Percentiles rank a stretch among this genome's conserved stretches.
Evolutionary conservation across 495 filamentous ascomycete genomes (phyloP).

Genomic region (Amniculicola lignicola): DNA sequence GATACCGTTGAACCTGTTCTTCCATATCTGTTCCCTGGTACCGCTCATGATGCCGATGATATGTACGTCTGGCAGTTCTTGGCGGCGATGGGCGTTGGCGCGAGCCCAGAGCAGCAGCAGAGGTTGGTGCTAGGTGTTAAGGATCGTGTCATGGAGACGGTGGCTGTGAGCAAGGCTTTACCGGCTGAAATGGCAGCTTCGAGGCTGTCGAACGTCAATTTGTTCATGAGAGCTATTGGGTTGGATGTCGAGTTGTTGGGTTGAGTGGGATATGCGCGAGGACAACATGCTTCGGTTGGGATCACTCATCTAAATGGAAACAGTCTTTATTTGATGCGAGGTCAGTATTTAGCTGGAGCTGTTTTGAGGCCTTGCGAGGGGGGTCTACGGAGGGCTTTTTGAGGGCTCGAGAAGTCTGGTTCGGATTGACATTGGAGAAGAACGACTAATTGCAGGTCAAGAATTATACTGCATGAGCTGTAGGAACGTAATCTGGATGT

Average conservation of each 20-base stretch:
- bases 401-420: too few species aligned
- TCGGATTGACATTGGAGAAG: too few species aligned
- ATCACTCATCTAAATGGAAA: background rate
- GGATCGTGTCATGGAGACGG: slow-evolving; percentile 97
- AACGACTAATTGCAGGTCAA: too few species aligned
- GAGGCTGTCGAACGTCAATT: slow-evolving; percentile 85
- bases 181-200: slow-evolving; percentile 77
- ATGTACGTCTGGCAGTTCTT: slow-evolving; percentile 98
- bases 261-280: too few species aligned
- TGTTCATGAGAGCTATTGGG: slow-evolving; percentile 98
- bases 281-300: background rate
- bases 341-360: background rate
- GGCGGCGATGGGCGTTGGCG: slow-evolving; percentile 87
- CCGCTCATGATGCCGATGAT: slow-evolving; percentile 59
- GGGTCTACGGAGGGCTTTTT: too few species aligned
- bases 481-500: background rate
- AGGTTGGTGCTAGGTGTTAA: slow-evolving; percentile 91
- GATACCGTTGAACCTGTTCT: slow-evolving; percentile 79
- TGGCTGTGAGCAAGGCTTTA: slow-evolving; percentile 78
- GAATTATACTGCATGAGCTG: too few species aligned
- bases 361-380: too few species aligned
- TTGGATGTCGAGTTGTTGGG: slow-evolving; percentile 92
- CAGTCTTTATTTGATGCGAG: background rate
- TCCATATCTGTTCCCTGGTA: slow-evolving; percentile 78
- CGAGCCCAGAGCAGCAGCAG: slow-evolving; percentile 89